Conservation (phyloP, 345 rosid species). For the Eucalyptus cladocalyx region DNA sequence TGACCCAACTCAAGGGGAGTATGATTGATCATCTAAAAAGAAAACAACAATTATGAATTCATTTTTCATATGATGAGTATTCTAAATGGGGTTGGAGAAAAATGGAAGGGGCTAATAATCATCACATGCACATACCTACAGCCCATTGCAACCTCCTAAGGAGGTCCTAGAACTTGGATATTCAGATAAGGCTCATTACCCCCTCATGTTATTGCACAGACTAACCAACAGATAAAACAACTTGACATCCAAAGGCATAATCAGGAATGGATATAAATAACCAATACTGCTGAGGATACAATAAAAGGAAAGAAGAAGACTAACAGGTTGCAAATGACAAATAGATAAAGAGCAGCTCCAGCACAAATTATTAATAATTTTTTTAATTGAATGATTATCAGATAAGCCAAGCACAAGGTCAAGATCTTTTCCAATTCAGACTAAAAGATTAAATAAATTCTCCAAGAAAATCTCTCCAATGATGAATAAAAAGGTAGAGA, state of each 20-base stretch:
- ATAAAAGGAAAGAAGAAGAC: neutral
- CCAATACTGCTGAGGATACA: neutral
- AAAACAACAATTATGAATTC: neutral
- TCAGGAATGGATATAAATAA: neutral
- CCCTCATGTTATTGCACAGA: neutral
- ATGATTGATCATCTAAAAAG: constrained; percentile 64
- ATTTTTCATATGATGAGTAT: neutral
- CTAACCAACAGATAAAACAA: neutral
- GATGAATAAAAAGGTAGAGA: neutral
- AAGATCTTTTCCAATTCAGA: neutral
- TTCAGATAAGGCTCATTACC: neutral
- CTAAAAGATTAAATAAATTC: neutral
- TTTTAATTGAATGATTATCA: neutral
- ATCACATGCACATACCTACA: neutral
- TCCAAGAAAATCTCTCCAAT: neutral
- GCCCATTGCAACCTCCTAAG: neutral
- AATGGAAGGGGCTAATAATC: neutral
- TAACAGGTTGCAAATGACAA: neutral
- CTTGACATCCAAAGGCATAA: neutral
- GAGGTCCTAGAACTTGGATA: neutral
- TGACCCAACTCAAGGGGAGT: constrained; percentile 77
- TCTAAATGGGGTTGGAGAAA: neutral
- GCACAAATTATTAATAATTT: neutral
- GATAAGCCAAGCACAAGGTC: neutral
- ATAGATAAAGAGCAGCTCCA: neutral